Conservation (phyloP, 2,329 filamentous ascomycete genomes). For the Mollisia scopiformis region DNA sequence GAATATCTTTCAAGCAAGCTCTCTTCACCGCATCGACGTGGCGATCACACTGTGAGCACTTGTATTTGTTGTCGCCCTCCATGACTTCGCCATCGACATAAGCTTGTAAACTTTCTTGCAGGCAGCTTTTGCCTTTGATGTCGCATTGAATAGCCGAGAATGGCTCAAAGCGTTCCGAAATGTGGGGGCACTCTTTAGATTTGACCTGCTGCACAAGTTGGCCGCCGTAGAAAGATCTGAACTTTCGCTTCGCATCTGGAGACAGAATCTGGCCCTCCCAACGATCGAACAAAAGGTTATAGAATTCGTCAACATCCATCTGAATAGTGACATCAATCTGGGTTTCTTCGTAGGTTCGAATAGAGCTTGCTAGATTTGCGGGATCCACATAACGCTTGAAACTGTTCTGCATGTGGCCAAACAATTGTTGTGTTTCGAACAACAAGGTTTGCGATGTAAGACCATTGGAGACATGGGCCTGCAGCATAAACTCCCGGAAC, state of each 20-base stretch:
- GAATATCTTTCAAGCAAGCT: conserved; percentile 88
- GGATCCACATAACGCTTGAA: conserved; percentile 76
- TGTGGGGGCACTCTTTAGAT: conserved; percentile 90
- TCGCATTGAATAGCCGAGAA: conserved; percentile 97
- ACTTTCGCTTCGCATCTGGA: conserved; percentile 67
- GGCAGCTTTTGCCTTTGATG: conserved; percentile 84
- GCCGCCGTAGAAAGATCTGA: conserved; percentile 87
- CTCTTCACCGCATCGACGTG: conserved; percentile 94
- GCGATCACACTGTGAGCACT: conserved; percentile 85
- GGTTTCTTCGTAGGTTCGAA: conserved; percentile 81
- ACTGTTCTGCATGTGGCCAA: conserved; percentile 84
- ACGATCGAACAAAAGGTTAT: conserved; percentile 88
- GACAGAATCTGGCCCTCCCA: conserved; percentile 81
- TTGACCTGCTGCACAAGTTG: conserved; percentile 93
- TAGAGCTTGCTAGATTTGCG: conserved; percentile 69
- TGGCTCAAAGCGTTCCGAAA: conserved; percentile 86
- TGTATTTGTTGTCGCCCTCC: conserved; percentile 99
- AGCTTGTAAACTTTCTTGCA: conserved; percentile 88
- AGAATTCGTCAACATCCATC: conserved; percentile 99
- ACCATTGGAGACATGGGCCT: conserved; percentile 56
- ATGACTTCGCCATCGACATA: conserved; percentile 96
- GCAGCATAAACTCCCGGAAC: conserved; percentile 84
- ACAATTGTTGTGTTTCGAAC: conserved; percentile 77
- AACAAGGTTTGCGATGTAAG: conserved; percentile 68
- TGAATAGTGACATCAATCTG: conserved; percentile 86